phyloP scores from a whole-genome alignment of 2,329 filamentous ascomycete genomes.

The Fusarium scirpi region DNA sequence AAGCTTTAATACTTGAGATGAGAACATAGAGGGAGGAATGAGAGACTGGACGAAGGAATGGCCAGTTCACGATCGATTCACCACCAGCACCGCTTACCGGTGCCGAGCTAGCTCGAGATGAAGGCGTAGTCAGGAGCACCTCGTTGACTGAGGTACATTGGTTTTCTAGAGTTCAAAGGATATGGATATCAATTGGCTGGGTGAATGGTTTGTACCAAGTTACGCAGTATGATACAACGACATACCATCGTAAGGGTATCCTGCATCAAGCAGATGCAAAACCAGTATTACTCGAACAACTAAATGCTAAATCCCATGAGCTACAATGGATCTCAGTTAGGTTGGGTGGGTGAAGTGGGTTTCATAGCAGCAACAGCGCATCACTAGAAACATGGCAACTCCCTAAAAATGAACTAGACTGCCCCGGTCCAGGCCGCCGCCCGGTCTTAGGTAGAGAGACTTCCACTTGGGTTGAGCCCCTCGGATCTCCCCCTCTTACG shows the following conservation, averaged over 20 bases:
- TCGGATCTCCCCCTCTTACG: constrained; percentile 14
- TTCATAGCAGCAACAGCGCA: constrained; percentile 15
- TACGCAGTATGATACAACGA: not conserved
- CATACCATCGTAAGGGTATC: not conserved
- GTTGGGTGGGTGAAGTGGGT: not conserved
- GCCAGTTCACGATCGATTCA: constrained; percentile 21
- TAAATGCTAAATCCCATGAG: not conserved
- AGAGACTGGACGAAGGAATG: constrained; percentile 2
- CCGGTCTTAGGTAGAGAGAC: constrained; percentile 20
- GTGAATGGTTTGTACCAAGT: not conserved
- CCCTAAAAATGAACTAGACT: constrained; percentile 6
- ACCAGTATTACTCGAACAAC: not conserved
- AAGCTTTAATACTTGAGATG: not conserved
- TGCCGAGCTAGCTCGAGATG: constrained; percentile 6
- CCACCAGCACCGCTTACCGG: constrained; percentile 12
- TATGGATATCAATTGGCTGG: not conserved
- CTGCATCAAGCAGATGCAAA: not conserved
- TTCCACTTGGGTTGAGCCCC: constrained; percentile 18
- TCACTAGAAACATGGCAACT: not conserved
- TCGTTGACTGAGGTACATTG: not conserved
- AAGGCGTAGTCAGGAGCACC: constrained; percentile 1
- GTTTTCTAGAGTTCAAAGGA: not conserved
- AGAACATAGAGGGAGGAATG: constrained; percentile 3
- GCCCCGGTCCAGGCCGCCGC: constrained; percentile 32
- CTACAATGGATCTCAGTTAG: not conserved